These are phyloP conservation scores for Pseudocercospora crystallina DNA, from an alignment of 2,329 filamentous ascomycete species.

Conservation along the genomic window DNA sequence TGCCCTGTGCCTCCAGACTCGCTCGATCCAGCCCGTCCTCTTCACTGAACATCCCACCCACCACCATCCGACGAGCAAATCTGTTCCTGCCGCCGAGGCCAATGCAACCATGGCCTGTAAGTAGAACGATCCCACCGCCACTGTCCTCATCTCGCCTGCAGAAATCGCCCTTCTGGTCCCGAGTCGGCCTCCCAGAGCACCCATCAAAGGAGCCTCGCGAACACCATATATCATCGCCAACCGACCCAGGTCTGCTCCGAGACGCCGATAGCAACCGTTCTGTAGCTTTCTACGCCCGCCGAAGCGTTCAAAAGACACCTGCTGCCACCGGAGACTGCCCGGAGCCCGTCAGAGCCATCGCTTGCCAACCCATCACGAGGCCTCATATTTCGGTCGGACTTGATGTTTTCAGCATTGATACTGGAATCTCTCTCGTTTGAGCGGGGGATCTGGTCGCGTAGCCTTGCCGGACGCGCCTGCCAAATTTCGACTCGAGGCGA, in stretches of 20 bases:
- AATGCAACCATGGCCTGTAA: slow-evolving; percentile 59
- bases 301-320: slow-evolving; percentile 14
- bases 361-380: slow-evolving; percentile 27
- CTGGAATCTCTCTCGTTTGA: slow-evolving; percentile 31
- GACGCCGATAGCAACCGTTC: slow-evolving; percentile 19
- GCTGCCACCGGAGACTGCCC: slow-evolving; percentile 20
- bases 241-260: slow-evolving; percentile 16
- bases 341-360: slow-evolving; percentile 26
- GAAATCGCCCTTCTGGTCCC: slow-evolving; percentile 13
- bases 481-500: slow-evolving; percentile 36
- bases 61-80: slow-evolving; percentile 10
- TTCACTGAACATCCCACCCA: slow-evolving; percentile 14
- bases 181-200: slow-evolving; percentile 20
- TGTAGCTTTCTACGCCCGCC: slow-evolving; percentile 9
- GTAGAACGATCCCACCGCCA: slow-evolving; percentile 43
- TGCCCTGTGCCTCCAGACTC: slow-evolving; percentile 1
- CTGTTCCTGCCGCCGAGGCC: slow-evolving; percentile 25
- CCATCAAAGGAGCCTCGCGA: slow-evolving; percentile 29
- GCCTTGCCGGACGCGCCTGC: slow-evolving; percentile 22
- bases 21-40: neutral
- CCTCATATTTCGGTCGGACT: slow-evolving; percentile 41
- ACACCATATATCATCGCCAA: slow-evolving; percentile 30
- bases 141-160: slow-evolving; percentile 23
- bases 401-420: slow-evolving; percentile 32
- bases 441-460: slow-evolving; percentile 46